Conservation (phyloP, 192 early-diverging fungal genomes). For the Coemansia sp. region DNA sequence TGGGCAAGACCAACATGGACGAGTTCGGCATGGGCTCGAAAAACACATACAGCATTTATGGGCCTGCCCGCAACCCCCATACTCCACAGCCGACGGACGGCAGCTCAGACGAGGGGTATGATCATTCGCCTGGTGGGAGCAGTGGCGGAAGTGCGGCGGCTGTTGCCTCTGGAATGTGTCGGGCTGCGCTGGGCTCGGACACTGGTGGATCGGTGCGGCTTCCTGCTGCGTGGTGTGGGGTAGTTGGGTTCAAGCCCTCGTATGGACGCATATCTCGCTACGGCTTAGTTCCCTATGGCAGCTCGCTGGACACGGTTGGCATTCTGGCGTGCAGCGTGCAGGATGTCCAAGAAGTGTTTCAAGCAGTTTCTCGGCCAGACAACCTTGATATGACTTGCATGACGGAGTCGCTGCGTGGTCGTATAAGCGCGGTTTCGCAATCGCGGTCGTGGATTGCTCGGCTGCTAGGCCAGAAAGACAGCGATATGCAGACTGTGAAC, state of each 20-base stretch:
- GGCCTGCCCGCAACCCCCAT: constrained; percentile 30
- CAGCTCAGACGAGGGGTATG: background rate
- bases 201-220: constrained; percentile 93
- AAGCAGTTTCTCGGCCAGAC: constrained; percentile 21
- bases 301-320: constrained; percentile 88
- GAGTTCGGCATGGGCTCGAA: constrained; percentile 94
- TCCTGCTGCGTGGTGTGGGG: constrained; percentile 90
- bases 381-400: constrained; percentile 59
- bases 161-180: constrained; percentile 77
- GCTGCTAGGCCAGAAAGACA: background rate
- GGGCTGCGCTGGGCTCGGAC: constrained; percentile 84
- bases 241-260: constrained; percentile 89
- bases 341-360: constrained; percentile 38
- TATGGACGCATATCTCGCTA: constrained; percentile 83
- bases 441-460: constrained; percentile 18
- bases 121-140: constrained; percentile 72
- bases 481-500: background rate
- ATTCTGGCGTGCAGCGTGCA: constrained; percentile 62
- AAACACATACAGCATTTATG: constrained; percentile 33
- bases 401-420: constrained; percentile 31
- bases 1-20: constrained; percentile 90
- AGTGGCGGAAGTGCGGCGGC: constrained; percentile 90
- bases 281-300: constrained; percentile 83
- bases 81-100: background rate
- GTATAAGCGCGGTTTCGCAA: constrained; percentile 11